Evolutionary conservation across 192 early-diverging fungal genomes (phyloP).

Genomic region (Dimargaris xerosporica): DNA sequence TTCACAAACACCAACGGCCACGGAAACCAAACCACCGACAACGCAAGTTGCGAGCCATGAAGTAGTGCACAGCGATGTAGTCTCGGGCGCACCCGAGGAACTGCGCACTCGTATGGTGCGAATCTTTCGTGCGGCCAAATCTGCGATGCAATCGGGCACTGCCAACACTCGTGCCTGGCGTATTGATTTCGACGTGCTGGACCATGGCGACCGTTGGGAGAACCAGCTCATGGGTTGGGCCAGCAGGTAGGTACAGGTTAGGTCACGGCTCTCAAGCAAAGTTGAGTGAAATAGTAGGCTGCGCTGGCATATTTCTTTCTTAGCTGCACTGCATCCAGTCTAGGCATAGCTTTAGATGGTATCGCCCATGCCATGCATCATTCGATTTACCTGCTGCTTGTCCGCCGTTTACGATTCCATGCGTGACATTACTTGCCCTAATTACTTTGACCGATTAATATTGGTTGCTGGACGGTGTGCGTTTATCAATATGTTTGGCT

Average conservation of each 20-base stretch:
- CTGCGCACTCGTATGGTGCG: constrained; percentile 60
- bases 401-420: too few species aligned
- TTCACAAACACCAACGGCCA: neutral
- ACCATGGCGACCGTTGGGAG: constrained; percentile 69
- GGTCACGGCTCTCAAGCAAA: neutral
- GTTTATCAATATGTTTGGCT: too few species aligned
- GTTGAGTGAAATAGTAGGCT: too few species aligned
- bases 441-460: too few species aligned
- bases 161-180: constrained; percentile 68
- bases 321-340: too few species aligned
- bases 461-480: too few species aligned
- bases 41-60: neutral
- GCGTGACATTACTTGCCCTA: too few species aligned
- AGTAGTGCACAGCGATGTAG: constrained; percentile 14
- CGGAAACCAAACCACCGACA: neutral
- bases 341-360: too few species aligned
- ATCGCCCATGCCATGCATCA: too few species aligned
- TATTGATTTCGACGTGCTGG: constrained; percentile 76
- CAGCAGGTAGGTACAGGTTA: constrained; percentile 36
- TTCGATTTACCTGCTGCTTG: too few species aligned
- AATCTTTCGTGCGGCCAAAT: constrained; percentile 69
- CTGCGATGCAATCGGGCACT: constrained; percentile 73
- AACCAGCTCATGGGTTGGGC: constrained; percentile 94
- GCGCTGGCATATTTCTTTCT: too few species aligned
- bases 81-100: constrained; percentile 30